These are phyloP conservation scores for Gamarada debralockiae DNA, from an alignment of 495 filamentous ascomycete genomes.

Conservation along the genomic window DNA sequence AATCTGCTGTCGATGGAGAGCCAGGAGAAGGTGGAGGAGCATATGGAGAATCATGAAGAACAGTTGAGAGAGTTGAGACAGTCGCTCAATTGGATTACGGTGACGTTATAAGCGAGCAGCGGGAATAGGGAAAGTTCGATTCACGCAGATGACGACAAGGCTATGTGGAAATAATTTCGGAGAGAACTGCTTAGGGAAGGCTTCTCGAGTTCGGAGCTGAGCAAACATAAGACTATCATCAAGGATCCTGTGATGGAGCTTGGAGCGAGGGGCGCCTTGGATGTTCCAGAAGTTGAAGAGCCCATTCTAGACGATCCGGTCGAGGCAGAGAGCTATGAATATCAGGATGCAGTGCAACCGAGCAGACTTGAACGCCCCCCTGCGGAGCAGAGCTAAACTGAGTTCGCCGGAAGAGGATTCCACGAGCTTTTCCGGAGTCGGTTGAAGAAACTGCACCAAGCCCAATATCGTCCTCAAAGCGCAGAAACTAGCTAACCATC, in stretches of 20 bases:
- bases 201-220: conserved; percentile 3
- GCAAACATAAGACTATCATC: conserved; percentile 13
- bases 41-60: background rate
- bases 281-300: conserved; percentile 3
- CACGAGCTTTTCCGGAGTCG: background rate
- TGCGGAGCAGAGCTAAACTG: background rate
- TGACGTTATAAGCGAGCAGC: background rate
- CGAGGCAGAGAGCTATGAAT: too few relatives aligned
- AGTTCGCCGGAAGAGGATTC: background rate
- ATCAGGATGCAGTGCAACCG: too few relatives aligned
- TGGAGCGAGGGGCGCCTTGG: conserved; percentile 11
- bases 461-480: background rate
- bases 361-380: background rate
- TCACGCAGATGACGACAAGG: conserved; percentile 6
- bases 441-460: background rate
- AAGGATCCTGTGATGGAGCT: conserved; percentile 18
- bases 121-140: background rate
- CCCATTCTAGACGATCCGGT: too few relatives aligned
- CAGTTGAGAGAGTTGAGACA: background rate
- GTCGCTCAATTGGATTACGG: background rate
- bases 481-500: too few relatives aligned
- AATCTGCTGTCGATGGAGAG: background rate
- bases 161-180: conserved; percentile 15
- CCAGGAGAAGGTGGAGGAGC: conserved; percentile 2
- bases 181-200: conserved; percentile 15